Base-by-base conservation (phyloP, 139 green algal species). In the Chlamydomonas asymmetrica region DNA sequence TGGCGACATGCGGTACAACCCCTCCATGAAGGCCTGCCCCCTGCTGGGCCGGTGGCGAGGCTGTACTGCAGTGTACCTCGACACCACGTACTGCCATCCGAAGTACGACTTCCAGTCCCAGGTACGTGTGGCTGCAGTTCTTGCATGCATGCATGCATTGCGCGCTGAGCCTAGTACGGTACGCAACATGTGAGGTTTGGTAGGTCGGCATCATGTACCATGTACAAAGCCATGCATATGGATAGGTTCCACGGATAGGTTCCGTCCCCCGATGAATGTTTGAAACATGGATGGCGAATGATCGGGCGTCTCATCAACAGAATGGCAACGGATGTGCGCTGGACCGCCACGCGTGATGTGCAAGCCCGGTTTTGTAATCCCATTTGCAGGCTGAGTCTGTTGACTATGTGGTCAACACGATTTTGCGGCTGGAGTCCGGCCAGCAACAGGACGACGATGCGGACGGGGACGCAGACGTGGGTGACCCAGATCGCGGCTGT, bases 61-160 rank as follows among this genome's bases (percentile, higher is more conserved):
- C 34, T 76, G 57, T 27, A 83, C 87, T 37, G 88, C 75, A 0
- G 62, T 97, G 27, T 94, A 89, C 66, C 82, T 97, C 66, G 93
- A 97, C 81, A 97, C 93, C 23, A 97, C 93, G 0, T 97, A 96
- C 82, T 91, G 78, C 83, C 83, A 93, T 37, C 84, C 84, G 0
- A 81, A 77, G 39, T 84, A 93, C 80, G 79, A 56, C 45, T 96
- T 97, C 48, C 88, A 88, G 4, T 65, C 78, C 1, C 88, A 94
- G 86, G 88, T 81, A 29, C 18, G 31, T 66, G 70, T 34, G 25
- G 29, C n/a, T 41, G 6, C 65, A 8, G n/a, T 72, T 39, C 4
- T 27, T 10, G 20, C 18, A 4, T 61, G 65, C 20, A 20, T 20
- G 48, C 48, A 56, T 16, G 48, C 16, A 16, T 20, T 56, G 48